Evolutionary conservation across 352 stramenopile genomes (phyloP).

Genomic region (Pythium aristosporum): DNA sequence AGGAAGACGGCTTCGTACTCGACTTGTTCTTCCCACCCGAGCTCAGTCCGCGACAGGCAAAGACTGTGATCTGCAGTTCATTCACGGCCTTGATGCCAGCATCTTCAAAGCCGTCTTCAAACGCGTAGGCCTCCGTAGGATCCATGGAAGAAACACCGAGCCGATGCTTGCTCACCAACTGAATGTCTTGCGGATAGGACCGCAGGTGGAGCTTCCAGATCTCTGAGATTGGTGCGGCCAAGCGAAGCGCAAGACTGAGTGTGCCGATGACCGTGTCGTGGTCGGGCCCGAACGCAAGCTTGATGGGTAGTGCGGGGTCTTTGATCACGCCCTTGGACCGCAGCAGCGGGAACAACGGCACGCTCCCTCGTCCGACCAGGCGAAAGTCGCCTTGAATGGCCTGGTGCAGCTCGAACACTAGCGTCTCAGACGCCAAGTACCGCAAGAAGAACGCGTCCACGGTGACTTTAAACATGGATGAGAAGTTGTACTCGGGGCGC

Average conservation of each 20-base stretch:
- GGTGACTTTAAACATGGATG: constrained; percentile 90
- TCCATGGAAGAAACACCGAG: constrained; percentile 2
- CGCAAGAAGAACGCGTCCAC: constrained; percentile 92
- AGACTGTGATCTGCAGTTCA: constrained; percentile 67
- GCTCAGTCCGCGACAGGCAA: constrained; percentile 57
- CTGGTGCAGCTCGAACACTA: constrained; percentile 90
- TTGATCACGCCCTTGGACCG: constrained; percentile 76
- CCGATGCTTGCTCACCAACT: constrained; percentile 38
- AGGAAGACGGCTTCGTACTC: constrained; percentile 57
- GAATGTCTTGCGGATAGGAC: constrained; percentile 82
- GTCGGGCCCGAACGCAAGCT: constrained; percentile 30
- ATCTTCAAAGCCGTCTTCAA: constrained; percentile 29
- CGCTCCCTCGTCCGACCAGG: constrained; percentile 62
- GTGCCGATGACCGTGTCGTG: constrained; percentile 52
- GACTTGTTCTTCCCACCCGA: constrained; percentile 45
- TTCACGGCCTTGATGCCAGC: constrained; percentile 35
- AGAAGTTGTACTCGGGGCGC: constrained; percentile 89
- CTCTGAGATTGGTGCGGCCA: constrained; percentile 89
- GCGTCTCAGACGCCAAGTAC: constrained; percentile 86
- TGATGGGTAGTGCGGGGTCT: constrained; percentile 48
- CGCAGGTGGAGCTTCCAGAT: constrained; percentile 90
- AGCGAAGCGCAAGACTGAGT: constrained; percentile 79
- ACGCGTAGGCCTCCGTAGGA: constrained; percentile 17
- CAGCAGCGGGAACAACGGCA: constrained; percentile 76
- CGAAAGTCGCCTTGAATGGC: constrained; percentile 87